Evolutionary conservation across 2,329 filamentous ascomycete genomes (phyloP).

Genomic region (Aureobasidium vineae): DNA sequence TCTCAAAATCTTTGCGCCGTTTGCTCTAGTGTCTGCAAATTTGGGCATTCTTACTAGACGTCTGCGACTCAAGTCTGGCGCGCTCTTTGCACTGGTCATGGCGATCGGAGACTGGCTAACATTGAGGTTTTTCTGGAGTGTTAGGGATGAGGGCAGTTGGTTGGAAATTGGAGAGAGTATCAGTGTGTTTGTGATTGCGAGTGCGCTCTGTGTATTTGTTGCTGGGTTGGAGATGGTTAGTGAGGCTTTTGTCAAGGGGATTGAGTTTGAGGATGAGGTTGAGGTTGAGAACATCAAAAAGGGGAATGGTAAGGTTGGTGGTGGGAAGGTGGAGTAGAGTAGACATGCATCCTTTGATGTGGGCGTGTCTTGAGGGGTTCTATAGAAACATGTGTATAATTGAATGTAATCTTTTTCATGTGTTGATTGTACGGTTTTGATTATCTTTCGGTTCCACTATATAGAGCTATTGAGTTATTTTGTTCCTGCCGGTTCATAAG

Average conservation of each 20-base stretch:
- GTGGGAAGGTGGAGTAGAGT: constrained; percentile 18
- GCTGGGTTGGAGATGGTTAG: constrained; percentile 82
- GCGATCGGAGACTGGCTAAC: constrained; percentile 88
- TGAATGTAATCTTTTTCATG: background rate
- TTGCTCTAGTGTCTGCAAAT: constrained; percentile 87
- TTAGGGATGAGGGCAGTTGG: constrained; percentile 95
- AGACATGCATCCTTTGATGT: background rate
- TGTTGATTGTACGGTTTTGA: background rate
- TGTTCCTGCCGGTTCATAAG: background rate
- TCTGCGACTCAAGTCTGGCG: constrained; percentile 79
- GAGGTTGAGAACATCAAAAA: constrained; percentile 20
- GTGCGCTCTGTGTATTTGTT: constrained; percentile 84
- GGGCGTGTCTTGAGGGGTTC: background rate
- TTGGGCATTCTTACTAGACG: constrained; percentile 87
- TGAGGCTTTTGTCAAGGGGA: constrained; percentile 74
- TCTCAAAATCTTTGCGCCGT: constrained; percentile 88
- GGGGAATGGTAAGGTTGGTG: constrained; percentile 8
- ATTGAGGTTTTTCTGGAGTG: constrained; percentile 96
- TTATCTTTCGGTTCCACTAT: background rate
- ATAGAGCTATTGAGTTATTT: background rate
- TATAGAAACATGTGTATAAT: constrained; percentile 4
- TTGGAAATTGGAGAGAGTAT: constrained; percentile 97
- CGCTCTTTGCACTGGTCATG: constrained; percentile 93
- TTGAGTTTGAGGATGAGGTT: constrained; percentile 59
- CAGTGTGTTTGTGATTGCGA: constrained; percentile 92